Percentiles rank a stretch among this genome's conserved stretches.
phyloP scores from a whole-genome alignment of 2,329 filamentous ascomycete genomes.

The Simplicillium sp. region DNA sequence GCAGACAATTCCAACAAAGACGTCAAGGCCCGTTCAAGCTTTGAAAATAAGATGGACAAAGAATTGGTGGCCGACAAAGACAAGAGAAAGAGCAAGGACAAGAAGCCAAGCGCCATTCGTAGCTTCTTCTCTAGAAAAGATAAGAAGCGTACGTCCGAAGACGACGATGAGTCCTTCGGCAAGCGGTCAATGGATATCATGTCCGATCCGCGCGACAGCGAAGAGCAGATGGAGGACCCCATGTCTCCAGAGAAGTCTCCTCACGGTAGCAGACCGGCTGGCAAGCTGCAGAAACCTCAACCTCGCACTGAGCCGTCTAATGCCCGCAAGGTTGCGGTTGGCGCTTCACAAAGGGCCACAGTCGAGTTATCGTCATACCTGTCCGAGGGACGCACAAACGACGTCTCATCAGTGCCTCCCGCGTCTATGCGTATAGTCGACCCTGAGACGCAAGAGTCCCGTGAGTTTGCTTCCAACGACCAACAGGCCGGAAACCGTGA shows the following conservation, averaged over 20 bases:
- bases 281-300: constrained; percentile 61
- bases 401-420: constrained; percentile 46
- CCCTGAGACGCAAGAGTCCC: constrained; percentile 33
- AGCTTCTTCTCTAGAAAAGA: constrained; percentile 55
- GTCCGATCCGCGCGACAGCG: constrained; percentile 32
- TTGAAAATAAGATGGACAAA: constrained; percentile 59
- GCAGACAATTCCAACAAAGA: constrained; percentile 33
- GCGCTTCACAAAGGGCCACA: constrained; percentile 20
- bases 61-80: constrained; percentile 56
- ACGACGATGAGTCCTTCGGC: constrained; percentile 51
- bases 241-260: constrained; percentile 44
- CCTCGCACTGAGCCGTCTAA: constrained; percentile 35
- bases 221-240: constrained; percentile 29
- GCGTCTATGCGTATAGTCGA: constrained; percentile 52
- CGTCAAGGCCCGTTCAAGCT: constrained; percentile 50
- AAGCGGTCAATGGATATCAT: constrained; percentile 52
- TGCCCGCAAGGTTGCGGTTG: constrained; percentile 24
- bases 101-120: constrained; percentile 46
- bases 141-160: constrained; percentile 45
- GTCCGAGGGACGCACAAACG: constrained; percentile 36
- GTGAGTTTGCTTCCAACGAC: constrained; percentile 22
- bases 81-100: constrained; percentile 65
- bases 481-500: constrained; percentile 15
- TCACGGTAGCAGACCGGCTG: constrained; percentile 37
- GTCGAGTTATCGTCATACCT: constrained; percentile 33